Evolutionary conservation across 768 basidiomycete species (phyloP), one percentile per base, ranked within the genome.

Genomic region (Tulasnella sp.): DNA sequence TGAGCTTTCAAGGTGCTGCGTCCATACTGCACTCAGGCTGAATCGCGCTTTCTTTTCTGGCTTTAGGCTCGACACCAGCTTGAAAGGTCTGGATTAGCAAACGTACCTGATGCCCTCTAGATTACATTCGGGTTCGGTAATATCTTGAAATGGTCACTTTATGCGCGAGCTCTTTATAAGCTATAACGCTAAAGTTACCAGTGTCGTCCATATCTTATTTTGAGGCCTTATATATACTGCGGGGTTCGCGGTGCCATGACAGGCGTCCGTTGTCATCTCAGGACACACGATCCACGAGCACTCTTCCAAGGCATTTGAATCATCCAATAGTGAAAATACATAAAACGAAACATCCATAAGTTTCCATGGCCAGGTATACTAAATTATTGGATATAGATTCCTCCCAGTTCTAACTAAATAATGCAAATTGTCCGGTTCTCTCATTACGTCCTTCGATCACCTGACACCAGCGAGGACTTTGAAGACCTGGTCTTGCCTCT

Each of bases 401-500:
- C n/a, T 24, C 31, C n/a, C 54, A 28, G 14, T 64, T 24, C 60
- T 31, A 37, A 69, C 46, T 46, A 69, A 31, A 69, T 37, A 28
- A 16, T 34, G 18, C 31, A 3, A 69, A 69, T 1, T 69, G 31
- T 64, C 60, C 34, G n/a, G 31, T 69, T 20, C 34, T 6, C 34
- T 34, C 7, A 6, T 31, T 18, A 28, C n/a, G 16, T n/a, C 64
- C 64, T 20, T n/a, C 24, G 6, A 34, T 69, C 34, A 69, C 64
- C 64, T 9, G 28, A 58, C 79, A 46, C 79, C 72, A 5, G 78
- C 72, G n/a, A 85, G 80, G 24, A 85, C 80, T 31, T 83, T 83
- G 79, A 85, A 85, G 6, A 83, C 84, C 28, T 82, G 78, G 12
- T 79, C 73, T 48, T 84, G 84, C 93, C 64, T 69, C 60, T 85